These are phyloP conservation scores for Diversispora epigaea DNA, from an alignment of 192 early-diverging fungal genomes.

Conservation along the genomic window DNA sequence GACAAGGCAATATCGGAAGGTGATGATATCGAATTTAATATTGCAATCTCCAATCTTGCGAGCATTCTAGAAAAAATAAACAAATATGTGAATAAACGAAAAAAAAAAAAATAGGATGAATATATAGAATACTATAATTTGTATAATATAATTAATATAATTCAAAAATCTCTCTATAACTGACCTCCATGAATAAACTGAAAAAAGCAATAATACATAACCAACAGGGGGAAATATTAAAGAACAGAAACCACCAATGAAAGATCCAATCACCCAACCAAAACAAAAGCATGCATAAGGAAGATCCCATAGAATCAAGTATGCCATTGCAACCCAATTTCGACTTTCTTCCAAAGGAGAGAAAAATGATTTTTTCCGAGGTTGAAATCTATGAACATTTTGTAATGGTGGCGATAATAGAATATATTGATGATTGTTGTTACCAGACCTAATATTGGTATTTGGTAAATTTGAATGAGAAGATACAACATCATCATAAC, in stretches of 20 bases:
- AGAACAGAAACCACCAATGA: neutral
- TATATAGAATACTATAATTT: neutral
- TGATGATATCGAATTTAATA: slow-evolving; percentile 7
- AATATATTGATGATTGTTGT: too few relatives aligned
- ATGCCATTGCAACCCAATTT: neutral
- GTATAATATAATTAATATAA: neutral
- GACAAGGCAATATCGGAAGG: neutral
- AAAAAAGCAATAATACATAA: neutral
- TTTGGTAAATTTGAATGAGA: too few relatives aligned
- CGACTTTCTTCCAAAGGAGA: neutral
- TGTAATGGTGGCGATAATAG: too few relatives aligned
- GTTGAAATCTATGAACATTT: too few relatives aligned
- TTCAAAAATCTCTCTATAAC: neutral
- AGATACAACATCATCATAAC: too few relatives aligned
- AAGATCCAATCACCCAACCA: slow-evolving; percentile 9
- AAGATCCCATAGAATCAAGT: neutral
- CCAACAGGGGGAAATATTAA: slow-evolving; percentile 4
- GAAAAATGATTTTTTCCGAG: neutral
- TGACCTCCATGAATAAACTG: slow-evolving; percentile 7
- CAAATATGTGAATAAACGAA: neutral
- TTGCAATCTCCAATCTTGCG: neutral
- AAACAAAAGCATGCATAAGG: slow-evolving; percentile 9
- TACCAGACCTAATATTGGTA: too few relatives aligned
- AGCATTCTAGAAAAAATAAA: neutral
- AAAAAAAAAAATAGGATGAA: neutral